Base-by-base conservation (phyloP, 2,329 filamentous ascomycete genomes). In the Colletotrichum gigasporum region DNA sequence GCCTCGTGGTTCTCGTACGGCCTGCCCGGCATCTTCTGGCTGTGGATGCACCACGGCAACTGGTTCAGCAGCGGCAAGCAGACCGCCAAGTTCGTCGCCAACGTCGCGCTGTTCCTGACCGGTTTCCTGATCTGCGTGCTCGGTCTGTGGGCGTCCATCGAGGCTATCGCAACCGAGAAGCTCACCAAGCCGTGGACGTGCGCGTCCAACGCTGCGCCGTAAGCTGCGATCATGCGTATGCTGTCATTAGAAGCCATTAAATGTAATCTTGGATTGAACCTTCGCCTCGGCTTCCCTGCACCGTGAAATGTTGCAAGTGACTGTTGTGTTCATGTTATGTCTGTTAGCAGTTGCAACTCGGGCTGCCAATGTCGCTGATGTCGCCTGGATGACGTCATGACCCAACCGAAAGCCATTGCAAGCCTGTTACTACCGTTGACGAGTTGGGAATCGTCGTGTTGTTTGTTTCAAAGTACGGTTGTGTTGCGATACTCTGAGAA, bases 1-100 rank as follows among this genome's bases (percentile, higher is more conserved):
- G 87, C 85, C 18, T 87, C 83, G 56, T 91, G 90, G 89, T 92
- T 92, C 74, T 89, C 86, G 54, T 83, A 80, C 32, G 82, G 81
- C 14, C 73, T 83, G 1, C 80, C 81, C 0, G 82, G 81, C 2
- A 72, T 78, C 42, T 80, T 83, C 63, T 84, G 82, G 82, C 72
- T 84, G 42, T 83, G 78, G 71, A 78, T 83, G 75, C 74, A 83
- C 71, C 72, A 76, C 11, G 80, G 79, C 3, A 71, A 75, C 41
- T 81, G 76, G 71, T 79, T 78, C 64, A 70, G 62, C 14, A 63
- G 71, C 48, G 68, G 72, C 65, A 74, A 72, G 62, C 74, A 76
- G 50, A 74, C 45, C 0, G 67, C 66, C 16, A 68, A 73, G n/a
- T 79, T 79, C 18, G 45, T 67, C 1, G 69, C 69, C 28, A 81